phyloP scores from a whole-genome alignment of 257 asterid genomes.

The Vinca minor region DNA sequence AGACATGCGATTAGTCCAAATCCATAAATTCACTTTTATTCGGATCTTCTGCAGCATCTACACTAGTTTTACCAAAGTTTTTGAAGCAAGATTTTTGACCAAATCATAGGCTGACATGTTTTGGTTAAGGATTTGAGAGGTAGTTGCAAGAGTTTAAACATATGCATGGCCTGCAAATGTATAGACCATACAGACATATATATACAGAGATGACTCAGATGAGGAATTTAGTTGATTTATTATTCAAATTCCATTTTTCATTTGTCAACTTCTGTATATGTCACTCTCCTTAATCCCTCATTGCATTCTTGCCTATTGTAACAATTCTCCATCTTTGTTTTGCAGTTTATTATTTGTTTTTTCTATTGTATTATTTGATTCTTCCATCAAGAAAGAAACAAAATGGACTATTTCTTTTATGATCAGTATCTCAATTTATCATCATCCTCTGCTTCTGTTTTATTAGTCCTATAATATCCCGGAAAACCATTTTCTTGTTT shows the following conservation, averaged over 20 bases:
- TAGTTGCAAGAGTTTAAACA: slow-evolving; percentile 17
- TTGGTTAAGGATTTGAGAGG: slow-evolving; percentile 1
- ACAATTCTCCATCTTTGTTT: slow-evolving; percentile 12
- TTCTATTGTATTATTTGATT: slow-evolving; percentile 13
- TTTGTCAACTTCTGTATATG: slow-evolving; percentile 36
- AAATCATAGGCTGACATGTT: no score
- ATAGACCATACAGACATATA: not conserved
- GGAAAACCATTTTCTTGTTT: slow-evolving; percentile 6
- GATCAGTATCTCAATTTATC: not conserved
- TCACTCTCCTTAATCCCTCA: slow-evolving; percentile 14
- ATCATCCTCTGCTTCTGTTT: slow-evolving; percentile 1
- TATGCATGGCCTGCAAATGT: slow-evolving; percentile 25
- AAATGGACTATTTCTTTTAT: slow-evolving; percentile 14
- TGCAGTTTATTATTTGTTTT: slow-evolving; percentile 15
- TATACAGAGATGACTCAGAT: no score
- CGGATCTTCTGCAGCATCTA: no score
- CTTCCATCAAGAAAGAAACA: slow-evolving; percentile 8
- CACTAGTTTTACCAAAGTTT: no score
- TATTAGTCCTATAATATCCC: not conserved
- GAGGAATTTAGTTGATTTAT: no score
- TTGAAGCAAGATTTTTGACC: no score
- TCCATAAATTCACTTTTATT: no score
- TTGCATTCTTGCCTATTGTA: slow-evolving; percentile 27
- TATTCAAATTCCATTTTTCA: not conserved
- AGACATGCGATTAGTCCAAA: no score